Conservation (phyloP, 139 green algal genomes). For the Penium margaritaceum region DNA sequence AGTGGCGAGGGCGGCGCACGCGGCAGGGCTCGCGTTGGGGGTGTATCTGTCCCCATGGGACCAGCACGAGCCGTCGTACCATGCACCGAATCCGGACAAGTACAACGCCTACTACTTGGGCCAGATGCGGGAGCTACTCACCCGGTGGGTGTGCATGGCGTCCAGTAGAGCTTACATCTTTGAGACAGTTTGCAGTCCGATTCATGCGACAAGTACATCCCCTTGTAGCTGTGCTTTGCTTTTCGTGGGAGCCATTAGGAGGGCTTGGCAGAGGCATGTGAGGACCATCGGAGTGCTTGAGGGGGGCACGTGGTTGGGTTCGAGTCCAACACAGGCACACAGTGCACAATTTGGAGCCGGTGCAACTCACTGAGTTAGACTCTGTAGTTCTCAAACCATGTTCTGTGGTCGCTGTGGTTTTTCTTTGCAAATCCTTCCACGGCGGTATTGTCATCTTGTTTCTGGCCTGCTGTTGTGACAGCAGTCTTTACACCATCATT, state of each 20-base stretch:
- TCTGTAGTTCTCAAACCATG: too few relatives aligned
- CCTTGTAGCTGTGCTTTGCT: too few relatives aligned
- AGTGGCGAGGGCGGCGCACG: background rate
- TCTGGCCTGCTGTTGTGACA: background rate
- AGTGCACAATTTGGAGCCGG: too few relatives aligned
- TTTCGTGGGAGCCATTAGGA: too few relatives aligned
- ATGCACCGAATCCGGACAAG: background rate
- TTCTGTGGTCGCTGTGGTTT: too few relatives aligned
- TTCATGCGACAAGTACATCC: too few relatives aligned
- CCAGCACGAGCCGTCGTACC: slow-evolving; percentile 16
- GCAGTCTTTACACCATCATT: background rate
- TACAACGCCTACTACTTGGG: slow-evolving; percentile 26
- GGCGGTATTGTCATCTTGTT: too few relatives aligned
- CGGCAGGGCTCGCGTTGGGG: slow-evolving; percentile 4
- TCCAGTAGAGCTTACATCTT: background rate
- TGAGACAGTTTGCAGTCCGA: background rate
- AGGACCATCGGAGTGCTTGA: background rate
- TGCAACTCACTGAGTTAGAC: too few relatives aligned
- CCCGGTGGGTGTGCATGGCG: background rate
- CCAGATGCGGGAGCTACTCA: slow-evolving; percentile 16
- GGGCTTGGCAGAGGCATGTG: background rate
- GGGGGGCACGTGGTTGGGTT: background rate
- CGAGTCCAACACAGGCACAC: background rate
- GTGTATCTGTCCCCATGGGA: slow-evolving; percentile 19
- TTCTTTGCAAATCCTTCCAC: too few relatives aligned